A percentile compares a stretch with the other conserved stretches of the same genome.
Evolutionary conservation across 2,329 filamentous ascomycete species (phyloP).

Genomic region (Fusarium nisikadoi): DNA sequence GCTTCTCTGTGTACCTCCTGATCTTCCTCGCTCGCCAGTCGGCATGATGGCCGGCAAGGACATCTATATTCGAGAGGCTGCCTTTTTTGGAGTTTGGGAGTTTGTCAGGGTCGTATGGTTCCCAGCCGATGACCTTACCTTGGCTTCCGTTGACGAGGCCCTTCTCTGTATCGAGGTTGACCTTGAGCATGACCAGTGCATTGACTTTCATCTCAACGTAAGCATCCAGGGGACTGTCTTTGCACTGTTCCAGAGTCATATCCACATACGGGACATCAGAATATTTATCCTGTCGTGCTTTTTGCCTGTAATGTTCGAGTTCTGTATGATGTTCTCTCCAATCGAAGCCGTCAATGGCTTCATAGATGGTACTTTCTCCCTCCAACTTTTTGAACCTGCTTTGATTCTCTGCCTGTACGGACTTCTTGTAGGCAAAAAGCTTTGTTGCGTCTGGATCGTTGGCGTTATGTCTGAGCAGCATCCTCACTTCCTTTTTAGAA

Average conservation of each 20-base stretch:
- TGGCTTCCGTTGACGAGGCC: constrained; percentile 44
- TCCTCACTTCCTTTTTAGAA: constrained; percentile 48
- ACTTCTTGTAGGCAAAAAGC: neutral
- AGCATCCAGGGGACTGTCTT: constrained; percentile 23
- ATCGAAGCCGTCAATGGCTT: neutral
- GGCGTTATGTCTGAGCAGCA: constrained; percentile 56
- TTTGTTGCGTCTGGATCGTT: constrained; percentile 45
- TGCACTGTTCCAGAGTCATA: neutral
- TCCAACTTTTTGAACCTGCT: fast-evolving
- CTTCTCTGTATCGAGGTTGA: constrained; percentile 27
- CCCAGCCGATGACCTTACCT: constrained; percentile 40
- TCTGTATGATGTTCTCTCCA: neutral
- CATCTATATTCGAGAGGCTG: neutral
- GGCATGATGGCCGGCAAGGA: neutral
- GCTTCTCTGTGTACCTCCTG: fast-evolving
- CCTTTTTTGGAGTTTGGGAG: neutral
- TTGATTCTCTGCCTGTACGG: neutral
- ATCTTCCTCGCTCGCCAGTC: neutral
- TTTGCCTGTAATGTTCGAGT: neutral
- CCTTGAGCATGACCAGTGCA: constrained; percentile 40
- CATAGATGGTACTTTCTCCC: fast-evolving
- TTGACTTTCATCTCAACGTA: constrained; percentile 15
- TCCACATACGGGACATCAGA: fast-evolving
- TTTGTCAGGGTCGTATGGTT: neutral
- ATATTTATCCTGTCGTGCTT: fast-evolving